phyloP scores from a whole-genome alignment of 2,329 filamentous ascomycete genomes.

The Xylariomycetidae sp. region DNA sequence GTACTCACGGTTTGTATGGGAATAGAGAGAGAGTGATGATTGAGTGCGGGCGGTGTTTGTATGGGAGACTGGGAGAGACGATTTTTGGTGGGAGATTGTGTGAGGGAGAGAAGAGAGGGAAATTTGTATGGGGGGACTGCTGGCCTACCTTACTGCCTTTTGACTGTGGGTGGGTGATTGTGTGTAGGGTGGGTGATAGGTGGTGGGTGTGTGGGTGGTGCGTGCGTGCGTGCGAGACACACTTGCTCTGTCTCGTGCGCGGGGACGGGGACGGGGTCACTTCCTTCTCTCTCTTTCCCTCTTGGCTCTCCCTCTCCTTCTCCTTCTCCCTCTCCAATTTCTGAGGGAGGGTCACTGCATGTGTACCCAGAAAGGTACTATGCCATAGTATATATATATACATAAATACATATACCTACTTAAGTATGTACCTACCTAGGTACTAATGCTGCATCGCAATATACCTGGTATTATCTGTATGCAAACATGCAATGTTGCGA shows the following conservation, averaged over 20 bases:
- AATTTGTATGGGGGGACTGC: constrained; percentile 51
- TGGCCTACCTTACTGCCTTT: constrained; percentile 51
- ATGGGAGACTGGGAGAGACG: constrained; percentile 39
- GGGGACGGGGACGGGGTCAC: too few species aligned
- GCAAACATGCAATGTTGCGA: too few species aligned
- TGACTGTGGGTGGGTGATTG: constrained; percentile 63
- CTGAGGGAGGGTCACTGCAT: constrained; percentile 1
- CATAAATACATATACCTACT: background rate
- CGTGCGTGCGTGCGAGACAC: too few species aligned
- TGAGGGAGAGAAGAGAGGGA: constrained; percentile 57
- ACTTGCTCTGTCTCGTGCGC: too few species aligned
- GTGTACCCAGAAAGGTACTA: too few species aligned
- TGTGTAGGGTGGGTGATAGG: too few species aligned
- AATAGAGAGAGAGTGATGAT: constrained; percentile 21
- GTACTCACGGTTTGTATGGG: constrained; percentile 50
- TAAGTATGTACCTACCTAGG: background rate
- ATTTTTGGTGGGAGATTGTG: constrained; percentile 54
- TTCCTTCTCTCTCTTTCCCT: too few species aligned
- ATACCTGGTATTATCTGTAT: too few species aligned
- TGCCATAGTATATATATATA: background rate
- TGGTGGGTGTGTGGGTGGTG: too few species aligned
- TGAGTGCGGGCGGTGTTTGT: constrained; percentile 40
- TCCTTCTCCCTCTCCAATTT: constrained; percentile 16
- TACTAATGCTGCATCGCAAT: background rate
- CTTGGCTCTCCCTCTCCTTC: too few species aligned